These are phyloP conservation scores for Casuarina equisetifolia DNA, from an alignment of 306 rosid species.

Conservation along the genomic window DNA sequence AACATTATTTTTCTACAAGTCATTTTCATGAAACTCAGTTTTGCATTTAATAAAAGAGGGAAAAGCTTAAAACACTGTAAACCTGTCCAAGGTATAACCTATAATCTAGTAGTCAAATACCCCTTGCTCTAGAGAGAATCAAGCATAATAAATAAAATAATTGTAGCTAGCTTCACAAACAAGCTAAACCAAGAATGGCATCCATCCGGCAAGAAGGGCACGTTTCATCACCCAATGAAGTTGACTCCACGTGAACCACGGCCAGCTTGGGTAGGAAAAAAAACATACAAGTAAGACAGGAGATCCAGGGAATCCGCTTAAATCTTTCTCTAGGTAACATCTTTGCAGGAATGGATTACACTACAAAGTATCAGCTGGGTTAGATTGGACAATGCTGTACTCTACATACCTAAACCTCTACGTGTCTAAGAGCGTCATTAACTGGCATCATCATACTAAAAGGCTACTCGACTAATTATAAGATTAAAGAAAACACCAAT, in stretches of 20 bases:
- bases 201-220: background rate
- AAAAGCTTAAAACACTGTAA: background rate
- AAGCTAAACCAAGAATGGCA: background rate
- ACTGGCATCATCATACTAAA: too few species aligned
- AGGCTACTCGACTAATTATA: too few species aligned
- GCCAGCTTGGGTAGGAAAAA: too few species aligned
- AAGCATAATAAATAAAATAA: background rate
- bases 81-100: background rate
- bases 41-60: background rate
- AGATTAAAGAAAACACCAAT: too few species aligned
- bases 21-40: slow-evolving; percentile 10
- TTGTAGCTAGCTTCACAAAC: background rate
- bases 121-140: background rate
- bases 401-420: too few species aligned
- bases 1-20: slow-evolving; percentile 19
- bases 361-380: too few species aligned
- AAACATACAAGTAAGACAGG: background rate
- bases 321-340: background rate
- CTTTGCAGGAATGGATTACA: too few species aligned
- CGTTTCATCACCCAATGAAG: background rate
- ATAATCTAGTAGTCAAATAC: background rate
- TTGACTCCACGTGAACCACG: too few species aligned
- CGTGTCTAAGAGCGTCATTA: too few species aligned
- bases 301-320: background rate
- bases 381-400: too few species aligned